phyloP scores from a whole-genome alignment of 2,329 filamentous ascomycete genomes.

The Claviceps sp. region DNA sequence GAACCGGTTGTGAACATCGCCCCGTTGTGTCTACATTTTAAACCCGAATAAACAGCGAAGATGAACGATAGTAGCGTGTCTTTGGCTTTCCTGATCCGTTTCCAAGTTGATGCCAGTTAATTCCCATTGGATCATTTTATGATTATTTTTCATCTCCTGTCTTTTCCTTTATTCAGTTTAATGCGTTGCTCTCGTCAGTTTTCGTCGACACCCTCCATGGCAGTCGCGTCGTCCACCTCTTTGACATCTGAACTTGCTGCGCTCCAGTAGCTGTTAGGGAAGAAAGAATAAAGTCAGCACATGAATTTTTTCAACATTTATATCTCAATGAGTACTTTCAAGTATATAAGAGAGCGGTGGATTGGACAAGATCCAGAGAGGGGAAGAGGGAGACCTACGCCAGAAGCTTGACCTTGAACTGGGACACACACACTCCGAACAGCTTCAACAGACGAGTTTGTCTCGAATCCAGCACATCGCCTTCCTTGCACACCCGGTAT shows the following conservation, averaged over 20 bases:
- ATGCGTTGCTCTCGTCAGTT: constrained; percentile 7
- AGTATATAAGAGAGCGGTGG: not conserved
- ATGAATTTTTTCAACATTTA: not conserved
- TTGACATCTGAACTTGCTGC: constrained; percentile 45
- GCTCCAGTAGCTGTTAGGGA: constrained; percentile 41
- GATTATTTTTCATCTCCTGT: not conserved
- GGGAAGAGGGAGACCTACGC: constrained; percentile 39
- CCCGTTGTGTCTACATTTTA: not conserved
- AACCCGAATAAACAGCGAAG: constrained; percentile 5
- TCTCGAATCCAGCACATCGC: constrained; percentile 72
- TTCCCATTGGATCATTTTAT: not conserved
- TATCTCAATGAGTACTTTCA: not conserved
- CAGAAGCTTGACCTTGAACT: constrained; percentile 72
- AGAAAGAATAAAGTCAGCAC: not conserved
- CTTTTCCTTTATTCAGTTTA: too few species aligned
- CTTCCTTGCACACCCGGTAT: constrained; percentile 76
- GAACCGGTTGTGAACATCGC: not conserved
- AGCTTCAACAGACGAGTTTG: constrained; percentile 91
- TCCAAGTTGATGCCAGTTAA: constrained; percentile 5
- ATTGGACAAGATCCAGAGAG: not conserved
- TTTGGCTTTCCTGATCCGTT: not conserved
- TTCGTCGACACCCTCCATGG: constrained; percentile 24
- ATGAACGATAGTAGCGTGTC: not conserved
- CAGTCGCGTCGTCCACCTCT: constrained; percentile 30
- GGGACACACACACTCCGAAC: constrained; percentile 79